A percentile compares a stretch with the other conserved stretches of the same genome.
Evolutionary conservation across 352 stramenopile species (phyloP).

Genomic region (Globisporangium rhizosaccharum): DNA sequence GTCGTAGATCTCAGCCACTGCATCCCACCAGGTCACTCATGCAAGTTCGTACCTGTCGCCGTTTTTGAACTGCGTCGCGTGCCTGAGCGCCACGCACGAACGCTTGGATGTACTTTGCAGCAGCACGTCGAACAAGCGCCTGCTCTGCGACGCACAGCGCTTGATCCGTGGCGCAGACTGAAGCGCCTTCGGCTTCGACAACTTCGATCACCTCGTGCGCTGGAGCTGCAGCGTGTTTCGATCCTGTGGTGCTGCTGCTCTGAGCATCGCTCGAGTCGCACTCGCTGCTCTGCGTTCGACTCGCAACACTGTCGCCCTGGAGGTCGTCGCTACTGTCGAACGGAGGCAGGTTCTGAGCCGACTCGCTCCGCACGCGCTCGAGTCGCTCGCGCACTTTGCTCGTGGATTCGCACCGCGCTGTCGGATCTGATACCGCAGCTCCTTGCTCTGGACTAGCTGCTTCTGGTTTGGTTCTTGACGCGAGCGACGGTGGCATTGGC

Average conservation of each 20-base stretch:
- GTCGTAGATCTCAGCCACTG: too few species aligned
- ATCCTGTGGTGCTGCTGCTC: neutral
- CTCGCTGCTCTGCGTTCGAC: neutral
- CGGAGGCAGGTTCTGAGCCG: constrained; percentile 2
- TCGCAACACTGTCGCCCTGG: neutral
- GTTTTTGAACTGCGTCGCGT: constrained; percentile 15
- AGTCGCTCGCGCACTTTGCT: constrained; percentile 30
- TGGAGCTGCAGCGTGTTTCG: neutral
- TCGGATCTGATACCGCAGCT: too few species aligned
- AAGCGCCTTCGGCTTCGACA: constrained; percentile 8
- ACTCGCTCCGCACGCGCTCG: constrained; percentile 22
- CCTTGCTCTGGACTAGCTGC: neutral
- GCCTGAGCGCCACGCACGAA: constrained; percentile 24
- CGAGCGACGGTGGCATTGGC: neutral
- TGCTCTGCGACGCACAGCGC: constrained; percentile 16
- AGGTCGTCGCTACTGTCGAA: neutral
- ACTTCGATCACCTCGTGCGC: constrained; percentile 14
- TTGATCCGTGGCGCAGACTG: constrained; percentile 19
- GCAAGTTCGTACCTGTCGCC: constrained; percentile 2
- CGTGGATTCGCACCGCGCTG: constrained; percentile 12
- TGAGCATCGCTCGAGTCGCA: neutral
- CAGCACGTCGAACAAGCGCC: constrained; percentile 17
- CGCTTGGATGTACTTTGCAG: constrained; percentile 25
- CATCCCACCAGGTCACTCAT: neutral
- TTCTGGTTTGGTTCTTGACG: neutral